Percentiles rank a stretch among this genome's conserved stretches.
These are phyloP conservation scores for Chaetomium globosum DNA, from an alignment of 2,329 filamentous ascomycete species.

Conservation along the genomic window DNA sequence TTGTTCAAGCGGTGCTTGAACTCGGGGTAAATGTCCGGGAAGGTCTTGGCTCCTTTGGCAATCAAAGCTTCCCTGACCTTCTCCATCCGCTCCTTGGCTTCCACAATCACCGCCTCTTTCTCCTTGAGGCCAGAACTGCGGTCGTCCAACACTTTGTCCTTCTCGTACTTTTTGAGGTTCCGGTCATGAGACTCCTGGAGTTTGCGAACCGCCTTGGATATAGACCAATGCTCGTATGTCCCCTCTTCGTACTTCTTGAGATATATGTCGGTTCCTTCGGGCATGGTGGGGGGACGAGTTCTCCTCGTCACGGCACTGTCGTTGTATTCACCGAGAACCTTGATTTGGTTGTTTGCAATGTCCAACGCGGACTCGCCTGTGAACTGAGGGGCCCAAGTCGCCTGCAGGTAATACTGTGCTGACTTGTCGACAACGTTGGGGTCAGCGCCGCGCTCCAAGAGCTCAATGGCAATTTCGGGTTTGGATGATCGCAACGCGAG, in stretches of 20 bases:
- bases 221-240: constrained; percentile 64
- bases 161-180: constrained; percentile 42
- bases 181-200: constrained; percentile 43
- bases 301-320: constrained; percentile 38
- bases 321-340: constrained; percentile 52
- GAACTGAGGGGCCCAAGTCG: constrained; percentile 41
- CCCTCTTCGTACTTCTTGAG: constrained; percentile 53
- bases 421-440: constrained; percentile 59
- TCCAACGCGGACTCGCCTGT: constrained; percentile 61
- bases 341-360: constrained; percentile 56
- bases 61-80: constrained; percentile 58
- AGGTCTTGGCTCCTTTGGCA: constrained; percentile 65
- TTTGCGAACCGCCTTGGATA: constrained; percentile 44
- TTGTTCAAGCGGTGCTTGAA: constrained; percentile 37
- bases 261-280: constrained; percentile 54
- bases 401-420: constrained; percentile 44
- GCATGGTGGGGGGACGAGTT: constrained; percentile 41
- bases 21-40: constrained; percentile 66
- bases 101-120: constrained; percentile 59
- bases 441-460: constrained; percentile 67
- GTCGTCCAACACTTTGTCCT: constrained; percentile 41
- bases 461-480: constrained; percentile 54
- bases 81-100: constrained; percentile 56
- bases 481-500: constrained; percentile 57
- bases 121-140: constrained; percentile 44